These are phyloP conservation scores for Chytriomyces sp. DNA, from an alignment of 192 early-diverging fungal genomes.

Conservation along the genomic window DNA sequence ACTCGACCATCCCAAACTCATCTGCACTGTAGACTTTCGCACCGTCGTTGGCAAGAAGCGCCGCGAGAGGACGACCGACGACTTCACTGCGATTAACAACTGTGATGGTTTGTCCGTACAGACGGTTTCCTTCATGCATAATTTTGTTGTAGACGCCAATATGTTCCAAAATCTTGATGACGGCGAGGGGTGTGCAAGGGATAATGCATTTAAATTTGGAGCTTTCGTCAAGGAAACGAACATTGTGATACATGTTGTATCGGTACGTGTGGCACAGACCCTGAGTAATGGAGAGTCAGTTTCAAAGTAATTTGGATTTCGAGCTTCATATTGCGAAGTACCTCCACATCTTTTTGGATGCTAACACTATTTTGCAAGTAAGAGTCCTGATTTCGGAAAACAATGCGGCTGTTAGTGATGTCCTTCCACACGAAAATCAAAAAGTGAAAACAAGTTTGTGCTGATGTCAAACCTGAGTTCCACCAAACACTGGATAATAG, in stretches of 20 bases:
- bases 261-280: constrained; percentile 93
- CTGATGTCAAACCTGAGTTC: constrained; percentile 67
- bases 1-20: constrained; percentile 80
- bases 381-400: constrained; percentile 66
- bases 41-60: constrained; percentile 96
- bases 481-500: constrained; percentile 98
- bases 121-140: constrained; percentile 89
- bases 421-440: background rate
- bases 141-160: constrained; percentile 89
- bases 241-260: constrained; percentile 97
- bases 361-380: constrained; percentile 92
- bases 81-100: constrained; percentile 96
- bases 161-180: constrained; percentile 96
- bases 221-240: constrained; percentile 81
- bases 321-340: background rate
- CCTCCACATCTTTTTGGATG: constrained; percentile 90
- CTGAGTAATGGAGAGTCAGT: constrained; percentile 10
- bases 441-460: constrained; percentile 2
- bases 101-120: constrained; percentile 91
- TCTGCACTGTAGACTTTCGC: constrained; percentile 97
- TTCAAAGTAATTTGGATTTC: constrained; percentile 7
- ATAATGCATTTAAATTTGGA: constrained; percentile 93
- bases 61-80: constrained; percentile 96
- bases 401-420: background rate
- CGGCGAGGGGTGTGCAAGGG: constrained; percentile 97